Base-by-base conservation (phyloP, 371 early-diverging fungal genomes). In the Haplosporangium sp. region DNA sequence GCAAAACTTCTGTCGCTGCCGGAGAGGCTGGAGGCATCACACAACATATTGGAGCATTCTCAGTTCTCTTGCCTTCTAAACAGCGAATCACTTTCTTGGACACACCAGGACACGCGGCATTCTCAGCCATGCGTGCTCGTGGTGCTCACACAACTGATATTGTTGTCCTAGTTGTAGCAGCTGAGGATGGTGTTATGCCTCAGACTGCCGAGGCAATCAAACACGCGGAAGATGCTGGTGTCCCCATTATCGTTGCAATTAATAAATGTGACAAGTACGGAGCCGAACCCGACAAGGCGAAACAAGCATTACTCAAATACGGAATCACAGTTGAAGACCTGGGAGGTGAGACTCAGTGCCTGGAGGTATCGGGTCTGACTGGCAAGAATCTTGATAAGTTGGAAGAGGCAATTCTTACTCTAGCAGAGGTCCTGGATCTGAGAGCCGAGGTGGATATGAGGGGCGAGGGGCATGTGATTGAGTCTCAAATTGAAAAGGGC, bases 1-100 rank as follows among this genome's bases (percentile, higher is more conserved):
- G 98, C 48, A 94, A 95, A 76, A 94, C 96, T 1, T 93, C 96
- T 0, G 94, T 97, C 9, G 97, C 96, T 19, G 94, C 94, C 15
- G 90, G 92, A n/a, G 99, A 98, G 86, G 95, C 96, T 2, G 98
- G 99, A 38, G 98, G 98, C 5, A 98, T 98, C 72, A 98, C 99
- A 0, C 98, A 98, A 79, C 98, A 98, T 77, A 97, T 98, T 86
- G 98, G 99, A 69, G 98, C 98, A 38, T 98, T 98, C 76, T 93
- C 94, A n/a, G 96, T 94, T 71, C 42, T 61, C 40, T 76, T 92
- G 20, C 92, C 92, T 19, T 92, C 90, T 0, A 86, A 87, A 35
- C 88, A 92, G 69, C 85, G 84, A 42, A 97, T 98, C 66, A 97
- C 99, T 2, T 97, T 98, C 74, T 83, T 98, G 74, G 99, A 98